Evolutionary conservation across 2,329 filamentous ascomycete species (phyloP), one percentile per base, ranked within the genome.

Genomic region (Fusarium lyarnte): DNA sequence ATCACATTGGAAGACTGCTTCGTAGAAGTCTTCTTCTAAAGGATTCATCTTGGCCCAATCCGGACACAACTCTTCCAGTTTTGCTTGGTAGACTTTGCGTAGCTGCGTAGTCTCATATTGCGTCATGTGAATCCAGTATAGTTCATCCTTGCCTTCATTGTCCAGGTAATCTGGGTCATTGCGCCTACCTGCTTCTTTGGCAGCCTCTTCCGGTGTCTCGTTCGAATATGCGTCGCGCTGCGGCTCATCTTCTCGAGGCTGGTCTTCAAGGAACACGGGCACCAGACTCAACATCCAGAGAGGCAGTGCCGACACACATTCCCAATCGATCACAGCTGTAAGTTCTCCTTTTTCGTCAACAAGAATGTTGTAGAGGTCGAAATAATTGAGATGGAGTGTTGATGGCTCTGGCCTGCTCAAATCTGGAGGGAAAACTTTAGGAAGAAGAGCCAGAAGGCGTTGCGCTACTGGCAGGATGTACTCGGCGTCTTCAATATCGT

Each of bases 401-500:
- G 45, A 31, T n/a, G 25, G 43, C 8, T 21, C 27, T n/a, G 25
- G 12, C 16, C 8, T 47, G 19, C 13, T 6, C 17, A n/a, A n/a
- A n/a, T n/a, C 38, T 8, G 38, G 38, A n/a, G 38, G 38, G 38
- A n/a, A 41, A n/a, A n/a, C 21, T 41, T n/a, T n/a, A 41, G 38
- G 38, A n/a, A 41, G 38, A 8, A n/a, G 21, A 41, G 38, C 11
- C 38, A 41, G 38, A 41, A 41, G 38, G 21, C 38, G n/a, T 41
- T 41, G 21, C 38, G 38, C 38, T 41, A 41, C 11, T 52, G 29
- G 49, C 45, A 79, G 39, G 2, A 69, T 71, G 3, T 63, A 63
- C 58, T 81, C 70, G 13, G 80, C 80, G 2, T 81, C 78, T 69
- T 83, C 79, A 19, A 36, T 67, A 19, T 80, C 77, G 29, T 79